Base-by-base conservation (phyloP, 2,329 filamentous ascomycete genomes). In the Stemphylium beticola region DNA sequence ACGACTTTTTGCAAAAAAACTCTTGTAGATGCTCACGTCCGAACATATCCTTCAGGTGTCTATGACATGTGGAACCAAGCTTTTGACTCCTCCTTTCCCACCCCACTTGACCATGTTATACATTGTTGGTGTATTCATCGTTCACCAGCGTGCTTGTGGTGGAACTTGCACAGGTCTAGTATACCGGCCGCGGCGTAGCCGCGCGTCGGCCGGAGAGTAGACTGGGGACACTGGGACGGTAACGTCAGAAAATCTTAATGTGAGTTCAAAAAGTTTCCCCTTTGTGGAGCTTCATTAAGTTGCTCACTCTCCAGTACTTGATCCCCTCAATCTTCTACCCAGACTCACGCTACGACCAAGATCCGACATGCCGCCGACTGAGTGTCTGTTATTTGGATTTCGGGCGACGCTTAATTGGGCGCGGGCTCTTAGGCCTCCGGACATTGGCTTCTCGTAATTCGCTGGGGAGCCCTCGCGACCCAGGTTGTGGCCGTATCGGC, bases 231-330 rank as follows among this genome's bases (percentile, higher is more conserved):
- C 49, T 53, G 37, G 31, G 34, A 36, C 29, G 65, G 64, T 65
- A 67, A 66, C 65, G 53, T 63, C 58, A 67, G 57, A 64, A 63
- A 29, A 66, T 66, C 53, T 70, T 58, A 65, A 65, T 57, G 58
- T 40, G 49, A 47, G 48, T 47, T 52, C 29, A 42, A 53, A 26
- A 29, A 29, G 24, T 26, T 29, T 29, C 26, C 32, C 9, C 40
- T 31, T 40, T 9, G 50, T 17, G 46, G 34, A 32, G 48, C 36
- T 58, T 49, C 9, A 29, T 53, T 38, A 32, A 20, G 46, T 44
- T 61, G 59, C 62, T 74, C 69, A 75, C 63, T 75, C 68, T 56
- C 66, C 73, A 34, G 62, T 69, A 49, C 64, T 68, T 24, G 62
- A 63, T 39, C 71, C 71, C 37, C 71, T 62, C 37, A 65, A 20